Evolutionary conservation across 75 land plant species (phyloP).

Genomic region (Ceratopteris richardii): DNA sequence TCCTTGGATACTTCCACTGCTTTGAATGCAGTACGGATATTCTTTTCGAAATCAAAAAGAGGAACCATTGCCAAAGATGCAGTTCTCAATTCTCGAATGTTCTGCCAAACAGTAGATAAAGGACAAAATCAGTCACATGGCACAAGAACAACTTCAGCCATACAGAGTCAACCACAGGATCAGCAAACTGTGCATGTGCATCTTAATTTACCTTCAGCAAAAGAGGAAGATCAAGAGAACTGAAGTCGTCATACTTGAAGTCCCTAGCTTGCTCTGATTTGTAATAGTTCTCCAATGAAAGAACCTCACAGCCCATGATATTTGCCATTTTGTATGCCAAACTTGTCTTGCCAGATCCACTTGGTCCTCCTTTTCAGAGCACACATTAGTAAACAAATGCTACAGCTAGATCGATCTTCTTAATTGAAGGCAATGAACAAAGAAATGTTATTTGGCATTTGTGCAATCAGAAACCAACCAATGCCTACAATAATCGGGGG

Average conservation of each 20-base stretch:
- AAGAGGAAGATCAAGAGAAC: constrained; percentile 75
- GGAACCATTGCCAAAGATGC: constrained; percentile 60
- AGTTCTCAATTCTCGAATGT: constrained; percentile 73
- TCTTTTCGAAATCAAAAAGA: constrained; percentile 86
- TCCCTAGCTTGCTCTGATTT: constrained; percentile 82
- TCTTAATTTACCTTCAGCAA: constrained; percentile 59
- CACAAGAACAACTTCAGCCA: no score
- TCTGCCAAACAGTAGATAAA: constrained; percentile 40
- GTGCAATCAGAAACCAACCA: constrained; percentile 46
- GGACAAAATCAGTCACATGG: no score
- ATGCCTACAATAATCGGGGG: constrained; percentile 84
- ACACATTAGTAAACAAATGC: no score
- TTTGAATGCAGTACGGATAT: constrained; percentile 65
- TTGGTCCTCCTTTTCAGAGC: constrained; percentile 78
- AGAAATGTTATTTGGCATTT: no score
- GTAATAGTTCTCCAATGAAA: constrained; percentile 93
- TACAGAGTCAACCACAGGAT: no score
- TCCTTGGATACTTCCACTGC: constrained; percentile 88
- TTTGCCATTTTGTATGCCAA: constrained; percentile 99
- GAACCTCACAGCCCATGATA: constrained; percentile 96
- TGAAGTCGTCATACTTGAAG: constrained; percentile 80
- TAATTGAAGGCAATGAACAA: no score
- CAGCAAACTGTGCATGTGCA: no score
- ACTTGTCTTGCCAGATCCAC: constrained; percentile 99
- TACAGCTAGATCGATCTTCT: not conserved